Conservation (phyloP, 2,329 filamentous ascomycete genomes). For the Exophiala sp. region DNA sequence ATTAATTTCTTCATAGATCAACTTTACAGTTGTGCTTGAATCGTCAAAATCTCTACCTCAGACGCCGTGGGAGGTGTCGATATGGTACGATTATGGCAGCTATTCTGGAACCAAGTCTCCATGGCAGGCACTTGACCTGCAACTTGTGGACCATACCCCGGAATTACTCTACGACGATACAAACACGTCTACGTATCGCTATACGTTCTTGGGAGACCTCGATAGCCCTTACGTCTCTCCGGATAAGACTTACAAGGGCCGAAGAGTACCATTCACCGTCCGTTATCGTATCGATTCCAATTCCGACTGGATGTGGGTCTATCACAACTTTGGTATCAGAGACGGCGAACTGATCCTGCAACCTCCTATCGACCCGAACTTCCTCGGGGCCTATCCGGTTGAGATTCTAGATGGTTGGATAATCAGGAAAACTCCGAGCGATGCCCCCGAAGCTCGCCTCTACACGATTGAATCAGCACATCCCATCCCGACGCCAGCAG, state of each 20-base stretch:
- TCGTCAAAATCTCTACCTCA: conserved; percentile 51
- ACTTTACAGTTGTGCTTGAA: conserved; percentile 65
- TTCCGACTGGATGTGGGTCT: conserved; percentile 42
- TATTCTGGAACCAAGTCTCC: conserved; percentile 28
- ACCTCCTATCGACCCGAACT: conserved; percentile 24
- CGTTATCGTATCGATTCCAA: conserved; percentile 38
- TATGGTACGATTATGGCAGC: conserved; percentile 67
- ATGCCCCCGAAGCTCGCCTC: conserved; percentile 38
- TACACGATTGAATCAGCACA: conserved; percentile 35
- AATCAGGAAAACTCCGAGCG: conserved; percentile 35
- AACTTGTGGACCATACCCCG: conserved; percentile 33
- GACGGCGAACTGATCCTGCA: conserved; percentile 42
- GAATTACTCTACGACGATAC: conserved; percentile 29
- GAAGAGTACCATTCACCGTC: conserved; percentile 38
- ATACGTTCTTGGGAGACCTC: conserved; percentile 31
- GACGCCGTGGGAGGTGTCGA: conserved; percentile 62
- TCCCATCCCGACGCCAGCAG: conserved; percentile 48
- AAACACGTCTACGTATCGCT: conserved; percentile 31
- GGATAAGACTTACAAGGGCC: conserved; percentile 25
- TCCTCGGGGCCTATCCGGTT: conserved; percentile 32
- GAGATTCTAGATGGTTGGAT: conserved; percentile 34
- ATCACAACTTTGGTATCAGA: conserved; percentile 35
- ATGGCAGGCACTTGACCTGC: conserved; percentile 56
- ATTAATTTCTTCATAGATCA: conserved; percentile 40
- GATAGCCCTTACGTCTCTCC: conserved; percentile 22